Evolutionary conservation across 257 asterid species (phyloP).

Genomic region (Solanum pimpinellifolium): DNA sequence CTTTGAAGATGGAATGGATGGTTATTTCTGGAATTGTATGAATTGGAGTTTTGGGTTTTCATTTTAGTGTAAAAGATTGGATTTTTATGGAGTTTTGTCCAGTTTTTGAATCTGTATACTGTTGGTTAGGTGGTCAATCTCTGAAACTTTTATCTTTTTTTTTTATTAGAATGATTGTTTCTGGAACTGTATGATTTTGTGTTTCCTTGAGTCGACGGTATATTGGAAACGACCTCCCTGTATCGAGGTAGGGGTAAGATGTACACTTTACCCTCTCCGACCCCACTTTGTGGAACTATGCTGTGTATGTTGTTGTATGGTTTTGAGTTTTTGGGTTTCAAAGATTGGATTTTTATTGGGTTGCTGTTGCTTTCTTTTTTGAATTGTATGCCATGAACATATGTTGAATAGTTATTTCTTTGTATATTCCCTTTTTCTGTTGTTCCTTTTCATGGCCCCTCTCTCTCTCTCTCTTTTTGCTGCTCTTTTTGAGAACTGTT

Average conservation of each 20-base stretch:
- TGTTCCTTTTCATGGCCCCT: background rate
- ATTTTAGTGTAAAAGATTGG: background rate
- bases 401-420: background rate
- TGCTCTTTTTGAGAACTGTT: background rate
- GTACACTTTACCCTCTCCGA: background rate
- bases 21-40: background rate
- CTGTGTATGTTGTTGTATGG: background rate
- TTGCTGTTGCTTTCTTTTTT: background rate
- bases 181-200: background rate
- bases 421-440: background rate
- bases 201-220: background rate
- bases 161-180: background rate
- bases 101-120: background rate
- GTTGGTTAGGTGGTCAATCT: background rate
- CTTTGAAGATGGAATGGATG: background rate
- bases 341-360: background rate
- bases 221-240: background rate
- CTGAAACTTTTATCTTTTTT: background rate
- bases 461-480: background rate
- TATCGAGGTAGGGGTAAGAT: background rate
- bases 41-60: background rate
- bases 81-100: background rate
- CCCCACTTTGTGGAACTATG: background rate
- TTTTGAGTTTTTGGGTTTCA: background rate
- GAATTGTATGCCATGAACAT: background rate